These are phyloP conservation scores for Backusella tuberculispora DNA, from an alignment of 192 early-diverging fungal species.

Conservation along the genomic window DNA sequence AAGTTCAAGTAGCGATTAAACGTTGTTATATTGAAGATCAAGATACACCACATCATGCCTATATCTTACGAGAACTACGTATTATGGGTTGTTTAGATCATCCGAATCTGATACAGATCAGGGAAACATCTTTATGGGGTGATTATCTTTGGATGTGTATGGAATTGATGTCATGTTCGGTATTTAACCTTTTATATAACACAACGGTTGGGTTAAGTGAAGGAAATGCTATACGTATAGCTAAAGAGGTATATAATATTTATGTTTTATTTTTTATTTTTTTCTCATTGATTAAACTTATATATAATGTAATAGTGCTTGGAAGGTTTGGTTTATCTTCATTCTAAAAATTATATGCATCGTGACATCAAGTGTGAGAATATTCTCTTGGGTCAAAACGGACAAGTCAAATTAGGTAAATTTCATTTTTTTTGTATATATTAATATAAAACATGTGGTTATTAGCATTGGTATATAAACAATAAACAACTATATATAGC, in stretches of 20 bases:
- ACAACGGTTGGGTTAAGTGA: slow-evolving; percentile 45
- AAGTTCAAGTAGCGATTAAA: slow-evolving; percentile 43
- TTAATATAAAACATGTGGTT: background rate
- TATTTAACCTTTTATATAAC: slow-evolving; percentile 43
- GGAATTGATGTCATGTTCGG: slow-evolving; percentile 48
- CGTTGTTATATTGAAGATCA: slow-evolving; percentile 47
- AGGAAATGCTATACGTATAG: slow-evolving; percentile 39
- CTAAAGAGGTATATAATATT: slow-evolving; percentile 31
- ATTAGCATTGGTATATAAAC: background rate
- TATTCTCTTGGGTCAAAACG: slow-evolving; percentile 40
- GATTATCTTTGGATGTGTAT: slow-evolving; percentile 51
- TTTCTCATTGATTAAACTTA: background rate
- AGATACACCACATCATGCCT: slow-evolving; percentile 44
- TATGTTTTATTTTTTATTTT: background rate
- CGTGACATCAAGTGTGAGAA: slow-evolving; percentile 57
- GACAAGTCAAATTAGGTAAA: slow-evolving; percentile 48
- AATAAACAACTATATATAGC: background rate
- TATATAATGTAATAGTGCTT: slow-evolving; percentile 27
- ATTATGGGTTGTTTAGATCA: slow-evolving; percentile 48
- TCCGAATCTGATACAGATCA: slow-evolving; percentile 38
- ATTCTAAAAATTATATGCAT: slow-evolving; percentile 51
- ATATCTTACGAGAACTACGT: slow-evolving; percentile 43
- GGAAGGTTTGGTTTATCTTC: slow-evolving; percentile 48
- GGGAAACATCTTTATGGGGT: slow-evolving; percentile 42
- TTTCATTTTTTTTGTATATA: background rate